phyloP scores from a whole-genome alignment of 768 basidiomycete species.

The Lentinus brumalis region DNA sequence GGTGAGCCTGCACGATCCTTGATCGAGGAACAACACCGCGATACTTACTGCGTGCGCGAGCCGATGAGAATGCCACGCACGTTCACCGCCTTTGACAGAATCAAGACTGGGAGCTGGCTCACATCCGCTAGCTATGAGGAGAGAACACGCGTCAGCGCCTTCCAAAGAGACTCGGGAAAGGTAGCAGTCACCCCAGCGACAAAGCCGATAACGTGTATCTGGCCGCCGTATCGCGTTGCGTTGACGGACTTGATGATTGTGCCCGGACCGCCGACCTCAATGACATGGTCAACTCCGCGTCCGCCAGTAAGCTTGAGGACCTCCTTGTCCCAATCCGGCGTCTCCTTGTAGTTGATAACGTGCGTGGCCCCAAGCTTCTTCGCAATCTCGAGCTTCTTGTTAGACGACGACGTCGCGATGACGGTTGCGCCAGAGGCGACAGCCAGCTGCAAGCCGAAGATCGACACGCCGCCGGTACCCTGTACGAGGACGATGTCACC shows the following conservation, averaged over 20 bases:
- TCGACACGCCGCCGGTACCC: conserved; percentile 60
- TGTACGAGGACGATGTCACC: conserved; percentile 60
- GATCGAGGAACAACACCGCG: conserved; percentile 21
- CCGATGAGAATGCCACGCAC: conserved; percentile 59
- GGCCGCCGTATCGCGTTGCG: conserved; percentile 43
- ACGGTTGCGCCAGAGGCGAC: conserved; percentile 63
- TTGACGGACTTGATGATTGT: conserved; percentile 50
- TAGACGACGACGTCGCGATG: conserved; percentile 68
- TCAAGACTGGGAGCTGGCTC: conserved; percentile 16
- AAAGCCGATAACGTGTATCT: conserved; percentile 52
- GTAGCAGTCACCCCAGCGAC: conserved; percentile 42
- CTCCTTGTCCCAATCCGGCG: conserved; percentile 60
- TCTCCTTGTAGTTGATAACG: conserved; percentile 63
- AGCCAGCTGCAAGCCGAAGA: conserved; percentile 62
- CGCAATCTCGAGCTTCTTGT: conserved; percentile 58
- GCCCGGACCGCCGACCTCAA: conserved; percentile 56
- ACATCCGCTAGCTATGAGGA: conserved; percentile 18
- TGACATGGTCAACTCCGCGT: conserved; percentile 39
- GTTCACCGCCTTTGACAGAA: conserved; percentile 30
- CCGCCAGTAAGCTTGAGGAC: conserved; percentile 41
- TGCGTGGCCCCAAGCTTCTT: conserved; percentile 53
- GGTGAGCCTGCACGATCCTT: conserved; percentile 32
- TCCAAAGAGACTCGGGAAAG: conserved; percentile 9
- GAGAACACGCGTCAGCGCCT: background rate
- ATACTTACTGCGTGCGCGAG: conserved; percentile 55